Evolutionary conservation across 2,329 filamentous ascomycete species (phyloP).

Genomic region (Trichothecium roseum): DNA sequence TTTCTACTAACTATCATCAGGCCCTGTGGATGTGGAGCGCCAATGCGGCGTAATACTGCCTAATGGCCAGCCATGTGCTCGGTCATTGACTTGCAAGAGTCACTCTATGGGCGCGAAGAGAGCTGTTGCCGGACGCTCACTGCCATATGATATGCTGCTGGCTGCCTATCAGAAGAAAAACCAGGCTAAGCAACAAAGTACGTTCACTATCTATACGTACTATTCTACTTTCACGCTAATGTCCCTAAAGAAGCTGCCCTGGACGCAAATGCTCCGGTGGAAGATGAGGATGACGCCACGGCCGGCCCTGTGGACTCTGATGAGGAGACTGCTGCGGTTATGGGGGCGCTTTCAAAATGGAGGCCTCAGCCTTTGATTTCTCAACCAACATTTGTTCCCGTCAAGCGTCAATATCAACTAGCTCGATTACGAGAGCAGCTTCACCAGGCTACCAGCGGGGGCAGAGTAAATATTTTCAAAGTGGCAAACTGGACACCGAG

Average conservation of each 20-base stretch:
- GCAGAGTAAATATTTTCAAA: constrained; percentile 51
- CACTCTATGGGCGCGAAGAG: constrained; percentile 93
- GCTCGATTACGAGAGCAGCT: constrained; percentile 55
- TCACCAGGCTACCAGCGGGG: constrained; percentile 55
- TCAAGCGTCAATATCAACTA: constrained; percentile 53
- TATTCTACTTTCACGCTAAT: constrained; percentile 10
- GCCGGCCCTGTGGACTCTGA: constrained; percentile 82
- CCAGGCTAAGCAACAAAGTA: constrained; percentile 93
- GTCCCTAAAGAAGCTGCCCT: constrained; percentile 66
- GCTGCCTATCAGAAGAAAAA: constrained; percentile 94
- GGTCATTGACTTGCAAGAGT: constrained; percentile 86
- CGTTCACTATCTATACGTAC: constrained; percentile 21
- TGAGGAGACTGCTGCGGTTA: constrained; percentile 84
- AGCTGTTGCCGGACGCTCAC: constrained; percentile 72
- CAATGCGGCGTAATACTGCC: constrained; percentile 83
- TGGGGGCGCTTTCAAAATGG: constrained; percentile 68
- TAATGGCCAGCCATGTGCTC: constrained; percentile 78
- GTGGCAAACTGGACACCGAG: constrained; percentile 28
- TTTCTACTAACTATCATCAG: constrained; percentile 19
- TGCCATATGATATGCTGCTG: constrained; percentile 88
- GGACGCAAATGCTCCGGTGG: constrained; percentile 83
- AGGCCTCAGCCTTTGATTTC: constrained; percentile 69
- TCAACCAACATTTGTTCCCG: constrained; percentile 50
- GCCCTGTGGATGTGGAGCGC: constrained; percentile 85
- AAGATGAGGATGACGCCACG: constrained; percentile 75